These are phyloP conservation scores for Amphicarpaea edgeworthii DNA, from an alignment of 306 rosid species.

Conservation along the genomic window DNA sequence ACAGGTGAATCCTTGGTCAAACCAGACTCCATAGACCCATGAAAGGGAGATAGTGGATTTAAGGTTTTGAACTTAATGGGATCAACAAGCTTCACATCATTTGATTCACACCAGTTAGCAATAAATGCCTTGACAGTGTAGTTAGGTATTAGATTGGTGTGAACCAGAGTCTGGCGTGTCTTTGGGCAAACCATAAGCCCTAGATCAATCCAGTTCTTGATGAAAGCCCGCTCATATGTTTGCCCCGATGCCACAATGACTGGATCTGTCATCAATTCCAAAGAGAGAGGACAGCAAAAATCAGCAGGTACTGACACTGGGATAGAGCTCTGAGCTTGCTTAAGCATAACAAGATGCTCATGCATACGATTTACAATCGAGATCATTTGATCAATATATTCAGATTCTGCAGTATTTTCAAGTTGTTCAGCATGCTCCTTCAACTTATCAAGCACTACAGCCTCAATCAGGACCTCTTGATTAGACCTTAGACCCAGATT, in stretches of 20 bases:
- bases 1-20: slow-evolving; percentile 44
- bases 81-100: slow-evolving; percentile 75
- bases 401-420: slow-evolving; percentile 67
- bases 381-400: slow-evolving; percentile 67
- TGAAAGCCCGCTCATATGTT: slow-evolving; percentile 82
- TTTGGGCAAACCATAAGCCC: slow-evolving; percentile 85
- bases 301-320: slow-evolving; percentile 70
- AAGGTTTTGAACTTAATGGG: slow-evolving; percentile 53
- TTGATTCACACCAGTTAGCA: slow-evolving; percentile 80
- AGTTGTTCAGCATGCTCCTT: slow-evolving; percentile 77
- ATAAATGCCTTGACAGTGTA: slow-evolving; percentile 75
- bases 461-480: slow-evolving; percentile 80
- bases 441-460: slow-evolving; percentile 73
- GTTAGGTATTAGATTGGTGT: slow-evolving; percentile 70
- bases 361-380: slow-evolving; percentile 59
- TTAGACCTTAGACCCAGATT: slow-evolving; percentile 62
- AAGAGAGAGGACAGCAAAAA: slow-evolving; percentile 92
- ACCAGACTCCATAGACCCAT: slow-evolving; percentile 55
- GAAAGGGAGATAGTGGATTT: slow-evolving; percentile 59
- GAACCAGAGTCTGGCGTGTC: slow-evolving; percentile 81
- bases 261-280: slow-evolving; percentile 92
- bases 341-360: slow-evolving; percentile 56
- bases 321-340: slow-evolving; percentile 65
- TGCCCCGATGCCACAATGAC: slow-evolving; percentile 92
- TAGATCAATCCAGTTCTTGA: slow-evolving; percentile 79